Percentiles rank a stretch among this genome's conserved stretches.
phyloP scores from a whole-genome alignment of 1,284 basidiomycete genomes.

The Leccinum pachyderme region DNA sequence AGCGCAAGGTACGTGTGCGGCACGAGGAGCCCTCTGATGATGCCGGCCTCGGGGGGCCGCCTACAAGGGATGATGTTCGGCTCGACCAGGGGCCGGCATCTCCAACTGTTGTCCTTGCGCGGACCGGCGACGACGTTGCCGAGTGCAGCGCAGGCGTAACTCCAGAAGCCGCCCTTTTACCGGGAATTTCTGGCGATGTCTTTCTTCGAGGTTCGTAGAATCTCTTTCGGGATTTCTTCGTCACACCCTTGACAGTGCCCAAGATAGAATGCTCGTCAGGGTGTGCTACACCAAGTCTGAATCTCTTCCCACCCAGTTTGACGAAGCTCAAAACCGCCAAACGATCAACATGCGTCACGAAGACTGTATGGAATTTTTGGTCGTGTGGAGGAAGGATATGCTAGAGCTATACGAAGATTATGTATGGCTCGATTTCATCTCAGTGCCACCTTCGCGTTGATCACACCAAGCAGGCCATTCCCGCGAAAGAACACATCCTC shows the following conservation, averaged over 20 bases:
- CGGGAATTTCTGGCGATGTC: conserved; percentile 42
- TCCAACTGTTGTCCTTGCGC: conserved; percentile 57
- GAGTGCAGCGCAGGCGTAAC: conserved; percentile 64
- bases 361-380: conserved; percentile 76
- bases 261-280: conserved; percentile 85
- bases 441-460: conserved; percentile 6
- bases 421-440: conserved; percentile 41
- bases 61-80: conserved; percentile 32
- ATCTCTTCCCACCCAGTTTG: conserved; percentile 53
- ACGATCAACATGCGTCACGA: conserved; percentile 62
- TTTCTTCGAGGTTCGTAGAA: conserved; percentile 58
- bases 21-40: conserved; percentile 2
- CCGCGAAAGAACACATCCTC: conserved; percentile 57
- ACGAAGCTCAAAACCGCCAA: conserved; percentile 65
- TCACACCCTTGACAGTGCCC: conserved; percentile 17
- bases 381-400: conserved; percentile 70
- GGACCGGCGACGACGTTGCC: conserved; percentile 48
- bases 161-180: conserved; percentile 22
- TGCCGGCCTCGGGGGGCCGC: neutral
- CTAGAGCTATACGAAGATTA: conserved; percentile 81
- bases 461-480: conserved; percentile 46
- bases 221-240: neutral
- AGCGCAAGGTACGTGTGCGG: conserved; percentile 8
- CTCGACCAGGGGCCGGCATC: conserved; percentile 41
- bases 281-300: conserved; percentile 60